Conservation (phyloP, 1,284 basidiomycete genomes). For the Moniliella sp. region DNA sequence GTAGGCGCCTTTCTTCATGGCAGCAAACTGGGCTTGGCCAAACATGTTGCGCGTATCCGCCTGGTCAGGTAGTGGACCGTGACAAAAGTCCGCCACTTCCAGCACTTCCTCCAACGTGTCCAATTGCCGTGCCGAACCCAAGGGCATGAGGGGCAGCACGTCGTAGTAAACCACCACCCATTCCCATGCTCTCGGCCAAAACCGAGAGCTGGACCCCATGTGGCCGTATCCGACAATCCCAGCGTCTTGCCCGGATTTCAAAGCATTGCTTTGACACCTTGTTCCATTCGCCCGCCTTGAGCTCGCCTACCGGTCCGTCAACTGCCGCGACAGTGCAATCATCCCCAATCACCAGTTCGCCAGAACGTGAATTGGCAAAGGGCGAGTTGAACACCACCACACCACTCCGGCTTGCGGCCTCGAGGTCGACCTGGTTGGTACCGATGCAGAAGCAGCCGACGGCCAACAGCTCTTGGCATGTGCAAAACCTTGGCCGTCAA, state of each 20-base stretch:
- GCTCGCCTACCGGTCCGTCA: slow-evolving; percentile 68
- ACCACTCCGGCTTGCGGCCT: slow-evolving; percentile 60
- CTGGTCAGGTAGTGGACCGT: slow-evolving; percentile 85
- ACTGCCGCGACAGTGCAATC: slow-evolving; percentile 77
- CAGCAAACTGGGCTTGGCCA: slow-evolving; percentile 49
- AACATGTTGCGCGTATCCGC: slow-evolving; percentile 93
- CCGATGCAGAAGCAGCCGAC: slow-evolving; percentile 99
- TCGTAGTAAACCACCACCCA: slow-evolving; percentile 93
- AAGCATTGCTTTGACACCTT: slow-evolving; percentile 95
- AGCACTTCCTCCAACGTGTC: slow-evolving; percentile 62
- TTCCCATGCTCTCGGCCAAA: slow-evolving; percentile 82
- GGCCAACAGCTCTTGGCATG: slow-evolving; percentile 52
- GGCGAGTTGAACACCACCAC: slow-evolving; percentile 99
- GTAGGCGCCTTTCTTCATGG: slow-evolving; percentile 87
- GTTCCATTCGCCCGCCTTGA: slow-evolving; percentile 83
- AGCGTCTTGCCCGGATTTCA: slow-evolving; percentile 91
- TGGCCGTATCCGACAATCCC: slow-evolving; percentile 97
- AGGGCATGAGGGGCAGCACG: slow-evolving; percentile 86
- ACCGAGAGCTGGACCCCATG: slow-evolving; percentile 99
- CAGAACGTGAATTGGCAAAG: slow-evolving; percentile 95
- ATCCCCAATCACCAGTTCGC: slow-evolving; percentile 83
- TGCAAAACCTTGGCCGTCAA: slow-evolving; percentile 69
- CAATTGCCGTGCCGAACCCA: slow-evolving; percentile 76
- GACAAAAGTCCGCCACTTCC: slow-evolving; percentile 63
- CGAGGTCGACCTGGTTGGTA: slow-evolving; percentile 88